Evolutionary conservation across 148 eudicot species (phyloP), one percentile per base, ranked within the genome.

Genomic region (Silene uniflora): DNA sequence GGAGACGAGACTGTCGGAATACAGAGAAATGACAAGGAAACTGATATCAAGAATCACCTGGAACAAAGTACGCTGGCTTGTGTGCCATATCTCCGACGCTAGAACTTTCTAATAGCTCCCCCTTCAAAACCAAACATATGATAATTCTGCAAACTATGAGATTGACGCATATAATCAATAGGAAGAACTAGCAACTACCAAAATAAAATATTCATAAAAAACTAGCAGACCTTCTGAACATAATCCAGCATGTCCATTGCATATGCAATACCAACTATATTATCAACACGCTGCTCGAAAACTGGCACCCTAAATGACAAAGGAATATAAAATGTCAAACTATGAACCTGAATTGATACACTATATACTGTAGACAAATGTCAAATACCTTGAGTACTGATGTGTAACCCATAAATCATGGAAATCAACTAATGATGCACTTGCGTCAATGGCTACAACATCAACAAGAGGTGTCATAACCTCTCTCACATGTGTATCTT

Each of bases 401-500:
- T 95, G 98, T 23, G 88, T 91, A 79, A 92, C 86, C 98, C 98
- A 95, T 75, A 88, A 82, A 77, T 79, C 70, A 69, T 95, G 98
- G 76, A 95, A 95, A 83, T 92, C 97, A 29, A 95, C 83, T n/a
- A 95, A 83, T 80, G 96, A 85, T 80, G 97, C 93, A 86, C 97
- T 85, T 52, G 92, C 87, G 85, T 95, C 98, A 81, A 89, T 95
- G 75, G 98, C 98, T 77, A 95, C 93, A 85, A 95, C 98, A 79
- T 95, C 98, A 75, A 95, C 93, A 73, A 95, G 93, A 71, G 98
- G 98, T 54, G 98, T 92, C 98, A 95, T 95, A 81, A 95, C 98
- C 88, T 95, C 98, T 73, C 98, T 85, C 73, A 95, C 98, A 74
- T 89, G 92, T 13, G 98, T 95, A 71, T 95, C 98, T 89, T 95